These are phyloP conservation scores for Leccinum pachyderme DNA, from an alignment of 1,284 basidiomycete species.

Conservation along the genomic window DNA sequence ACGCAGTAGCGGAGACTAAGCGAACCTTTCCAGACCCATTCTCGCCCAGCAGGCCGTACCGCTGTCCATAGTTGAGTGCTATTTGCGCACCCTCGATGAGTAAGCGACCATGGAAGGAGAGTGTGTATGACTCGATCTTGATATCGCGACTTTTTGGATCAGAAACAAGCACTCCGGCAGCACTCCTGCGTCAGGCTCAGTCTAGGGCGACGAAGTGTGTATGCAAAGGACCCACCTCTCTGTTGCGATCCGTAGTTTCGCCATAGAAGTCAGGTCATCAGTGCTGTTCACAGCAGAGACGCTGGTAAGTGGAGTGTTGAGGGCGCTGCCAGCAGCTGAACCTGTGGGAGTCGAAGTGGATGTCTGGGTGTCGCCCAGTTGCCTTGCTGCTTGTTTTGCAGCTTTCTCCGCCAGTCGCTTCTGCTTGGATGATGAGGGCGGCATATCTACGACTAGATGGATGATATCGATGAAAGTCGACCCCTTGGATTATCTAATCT, in stretches of 20 bases:
- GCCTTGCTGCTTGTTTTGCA: constrained; percentile 67
- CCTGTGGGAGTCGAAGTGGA: constrained; percentile 60
- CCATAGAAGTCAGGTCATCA: constrained; percentile 80
- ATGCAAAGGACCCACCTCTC: constrained; percentile 58
- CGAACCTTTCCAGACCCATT: constrained; percentile 97
- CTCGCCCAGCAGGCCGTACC: constrained; percentile 94
- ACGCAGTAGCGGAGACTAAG: constrained; percentile 6
- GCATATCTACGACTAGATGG: constrained; percentile 43
- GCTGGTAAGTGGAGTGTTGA: constrained; percentile 78
- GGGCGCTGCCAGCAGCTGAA: constrained; percentile 59
- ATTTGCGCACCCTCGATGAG: constrained; percentile 90
- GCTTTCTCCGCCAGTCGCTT: constrained; percentile 89
- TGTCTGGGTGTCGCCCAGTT: constrained; percentile 43
- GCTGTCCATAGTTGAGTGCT: constrained; percentile 94
- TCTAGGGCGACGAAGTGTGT: background rate
- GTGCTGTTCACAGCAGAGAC: constrained; percentile 70
- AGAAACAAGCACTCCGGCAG: constrained; percentile 89
- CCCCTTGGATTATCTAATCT: constrained; percentile 28
- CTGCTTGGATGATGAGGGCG: constrained; percentile 80
- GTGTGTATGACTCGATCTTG: constrained; percentile 94
- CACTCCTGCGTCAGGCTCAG: constrained; percentile 55
- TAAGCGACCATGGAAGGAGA: constrained; percentile 96
- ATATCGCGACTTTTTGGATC: constrained; percentile 93
- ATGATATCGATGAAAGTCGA: constrained; percentile 23
- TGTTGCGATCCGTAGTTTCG: constrained; percentile 82